Conservation (phyloP, 208 protist genomes). For the Ichthyophonus hoferi region DNA sequence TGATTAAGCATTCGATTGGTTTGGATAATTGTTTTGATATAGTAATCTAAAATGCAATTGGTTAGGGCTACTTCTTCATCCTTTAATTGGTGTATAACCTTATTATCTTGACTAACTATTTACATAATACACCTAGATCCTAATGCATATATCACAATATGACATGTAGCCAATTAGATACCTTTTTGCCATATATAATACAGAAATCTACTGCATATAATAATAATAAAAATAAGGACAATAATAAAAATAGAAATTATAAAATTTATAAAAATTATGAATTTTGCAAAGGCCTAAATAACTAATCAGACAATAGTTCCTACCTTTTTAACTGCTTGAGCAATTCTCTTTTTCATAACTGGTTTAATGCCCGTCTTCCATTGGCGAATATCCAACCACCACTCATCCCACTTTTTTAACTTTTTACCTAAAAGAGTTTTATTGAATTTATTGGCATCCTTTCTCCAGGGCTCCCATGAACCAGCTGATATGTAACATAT, state of each 20-base stretch:
- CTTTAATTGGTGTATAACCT: too few relatives aligned
- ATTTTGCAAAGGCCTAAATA: background rate
- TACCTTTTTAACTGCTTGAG: background rate
- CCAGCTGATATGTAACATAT: background rate
- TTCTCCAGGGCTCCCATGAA: background rate
- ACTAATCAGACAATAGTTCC: background rate
- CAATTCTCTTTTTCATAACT: background rate
- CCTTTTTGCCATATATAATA: background rate
- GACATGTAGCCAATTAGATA: background rate
- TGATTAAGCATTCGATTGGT: background rate
- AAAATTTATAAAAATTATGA: background rate
- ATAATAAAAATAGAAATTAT: background rate
- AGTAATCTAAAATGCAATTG: background rate
- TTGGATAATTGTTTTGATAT: background rate
- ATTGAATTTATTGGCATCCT: background rate
- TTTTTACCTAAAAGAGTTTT: background rate
- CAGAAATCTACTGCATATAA: background rate
- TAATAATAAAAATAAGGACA: background rate
- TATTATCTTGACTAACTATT: too few relatives aligned
- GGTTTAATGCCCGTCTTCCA: background rate
- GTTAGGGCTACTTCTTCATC: too few relatives aligned
- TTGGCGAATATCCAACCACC: background rate
- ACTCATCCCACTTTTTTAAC: background rate
- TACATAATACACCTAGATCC: too few relatives aligned
- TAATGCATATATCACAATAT: background rate